Conservation (phyloP, 163 green algal species). For the Chlorella variabilis region DNA sequence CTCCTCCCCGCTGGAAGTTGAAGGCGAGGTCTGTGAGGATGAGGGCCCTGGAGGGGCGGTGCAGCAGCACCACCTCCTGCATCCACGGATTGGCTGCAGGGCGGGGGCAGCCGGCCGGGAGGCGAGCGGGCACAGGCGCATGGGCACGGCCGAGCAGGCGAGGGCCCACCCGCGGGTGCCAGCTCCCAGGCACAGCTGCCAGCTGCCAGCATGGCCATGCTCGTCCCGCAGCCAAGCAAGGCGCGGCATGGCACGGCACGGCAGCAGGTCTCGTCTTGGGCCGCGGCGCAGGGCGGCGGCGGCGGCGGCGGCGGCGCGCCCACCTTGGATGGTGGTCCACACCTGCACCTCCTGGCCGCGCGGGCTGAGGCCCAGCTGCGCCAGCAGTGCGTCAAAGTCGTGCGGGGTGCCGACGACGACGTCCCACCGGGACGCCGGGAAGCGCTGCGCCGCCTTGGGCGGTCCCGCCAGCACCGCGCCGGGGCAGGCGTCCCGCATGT, state of each 20-base stretch:
- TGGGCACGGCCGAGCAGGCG: too few relatives aligned
- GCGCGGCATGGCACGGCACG: background rate
- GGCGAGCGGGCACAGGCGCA: too few relatives aligned
- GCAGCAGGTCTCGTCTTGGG: background rate
- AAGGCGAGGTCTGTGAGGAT: slow-evolving; percentile 17
- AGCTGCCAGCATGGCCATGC: too few relatives aligned
- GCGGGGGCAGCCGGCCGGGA: too few relatives aligned
- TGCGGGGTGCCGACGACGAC: background rate
- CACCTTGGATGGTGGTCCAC: slow-evolving; percentile 8
- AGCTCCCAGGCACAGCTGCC: too few relatives aligned
- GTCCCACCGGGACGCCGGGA: background rate
- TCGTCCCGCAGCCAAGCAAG: too few relatives aligned
- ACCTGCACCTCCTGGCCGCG: background rate
- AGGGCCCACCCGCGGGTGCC: background rate
- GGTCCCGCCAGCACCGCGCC: background rate
- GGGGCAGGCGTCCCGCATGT: slow-evolving; percentile 6
- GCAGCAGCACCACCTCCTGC: slow-evolving; percentile 8
- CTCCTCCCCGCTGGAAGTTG: slow-evolving; percentile 3
- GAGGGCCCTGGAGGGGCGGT: background rate
- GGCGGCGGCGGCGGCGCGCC: background rate
- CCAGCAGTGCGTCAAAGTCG: background rate
- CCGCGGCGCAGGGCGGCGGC: too few relatives aligned
- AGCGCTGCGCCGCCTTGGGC: background rate
- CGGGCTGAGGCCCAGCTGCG: background rate
- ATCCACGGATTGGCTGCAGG: background rate